Evolutionary conservation across 192 early-diverging fungal species (phyloP).

Genomic region (Coemansia sp.): DNA sequence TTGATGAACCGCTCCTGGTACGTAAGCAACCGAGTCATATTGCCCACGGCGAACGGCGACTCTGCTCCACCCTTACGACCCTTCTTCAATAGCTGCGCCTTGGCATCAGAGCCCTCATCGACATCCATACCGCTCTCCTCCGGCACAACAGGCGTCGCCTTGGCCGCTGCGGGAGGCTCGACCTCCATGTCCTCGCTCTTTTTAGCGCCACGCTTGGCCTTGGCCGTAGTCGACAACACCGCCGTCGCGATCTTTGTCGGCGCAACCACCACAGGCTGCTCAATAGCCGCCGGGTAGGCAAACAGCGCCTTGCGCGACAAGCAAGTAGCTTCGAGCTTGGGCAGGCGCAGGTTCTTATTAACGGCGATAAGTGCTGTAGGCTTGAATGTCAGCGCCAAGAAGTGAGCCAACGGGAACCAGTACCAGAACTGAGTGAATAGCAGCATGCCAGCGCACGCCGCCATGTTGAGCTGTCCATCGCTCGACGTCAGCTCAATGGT

Average conservation of each 20-base stretch:
- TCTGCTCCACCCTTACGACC: conserved; percentile 66
- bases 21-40: conserved; percentile 87
- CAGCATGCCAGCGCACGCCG: conserved; percentile 98
- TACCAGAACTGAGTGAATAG: conserved; percentile 99
- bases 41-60: conserved; percentile 77
- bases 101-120: conserved; percentile 27
- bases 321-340: conserved; percentile 84
- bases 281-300: conserved; percentile 88
- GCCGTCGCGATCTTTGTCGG: conserved; percentile 81
- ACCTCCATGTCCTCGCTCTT: conserved; percentile 61
- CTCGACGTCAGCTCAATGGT: conserved; percentile 87
- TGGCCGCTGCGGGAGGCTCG: conserved; percentile 21
- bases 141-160: background rate
- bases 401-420: conserved; percentile 98
- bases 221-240: conserved; percentile 94
- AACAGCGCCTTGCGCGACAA: conserved; percentile 87
- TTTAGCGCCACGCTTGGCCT: conserved; percentile 84
- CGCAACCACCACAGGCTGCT: conserved; percentile 62
- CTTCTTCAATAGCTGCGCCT: conserved; percentile 39
- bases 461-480: conserved; percentile 89
- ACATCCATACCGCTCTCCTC: conserved; percentile 46
- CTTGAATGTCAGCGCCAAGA: conserved; percentile 90
- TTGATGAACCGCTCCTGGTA: conserved; percentile 84
- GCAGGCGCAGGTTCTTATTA: conserved; percentile 83
- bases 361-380: conserved; percentile 96